Evolutionary conservation across 495 filamentous ascomycete genomes (phyloP).

Genomic region (Chaetomium tenue): DNA sequence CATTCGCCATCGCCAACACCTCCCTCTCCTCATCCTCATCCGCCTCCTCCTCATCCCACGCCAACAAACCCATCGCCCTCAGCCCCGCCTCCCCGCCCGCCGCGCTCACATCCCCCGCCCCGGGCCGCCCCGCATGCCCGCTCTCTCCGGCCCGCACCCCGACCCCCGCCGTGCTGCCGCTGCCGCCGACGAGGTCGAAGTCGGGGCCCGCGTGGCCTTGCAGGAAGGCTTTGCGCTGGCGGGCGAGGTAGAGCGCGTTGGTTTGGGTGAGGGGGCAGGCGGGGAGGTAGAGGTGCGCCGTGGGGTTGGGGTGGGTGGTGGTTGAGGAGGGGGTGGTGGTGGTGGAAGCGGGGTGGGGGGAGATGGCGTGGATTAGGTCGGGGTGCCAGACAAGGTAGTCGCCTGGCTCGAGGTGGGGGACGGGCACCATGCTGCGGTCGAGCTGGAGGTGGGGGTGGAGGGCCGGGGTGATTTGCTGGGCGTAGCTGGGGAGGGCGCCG

Average conservation of each 20-base stretch:
- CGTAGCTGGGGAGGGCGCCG: conserved; percentile 70
- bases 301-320: background rate
- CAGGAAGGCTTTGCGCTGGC: conserved; percentile 67
- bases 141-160: conserved; percentile 55
- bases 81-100: conserved; percentile 46
- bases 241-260: conserved; percentile 69
- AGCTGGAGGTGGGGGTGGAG: conserved; percentile 78
- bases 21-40: conserved; percentile 29
- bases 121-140: conserved; percentile 48
- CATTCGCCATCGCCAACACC: conserved; percentile 42
- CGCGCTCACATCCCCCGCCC: conserved; percentile 49
- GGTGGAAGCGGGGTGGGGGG: background rate
- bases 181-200: conserved; percentile 42
- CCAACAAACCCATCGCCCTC: conserved; percentile 50
- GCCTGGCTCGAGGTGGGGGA: conserved; percentile 71
- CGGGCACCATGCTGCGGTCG: conserved; percentile 64
- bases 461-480: conserved; percentile 66
- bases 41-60: conserved; percentile 40
- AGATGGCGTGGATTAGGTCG: conserved; percentile 47
- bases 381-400: conserved; percentile 93
- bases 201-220: conserved; percentile 64
- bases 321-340: background rate
- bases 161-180: conserved; percentile 32
- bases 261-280: conserved; percentile 75
- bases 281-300: conserved; percentile 75